These are phyloP conservation scores for Musa acuminata DNA, from an alignment of 176 grass and related monocot genomes.

Conservation along the genomic window DNA sequence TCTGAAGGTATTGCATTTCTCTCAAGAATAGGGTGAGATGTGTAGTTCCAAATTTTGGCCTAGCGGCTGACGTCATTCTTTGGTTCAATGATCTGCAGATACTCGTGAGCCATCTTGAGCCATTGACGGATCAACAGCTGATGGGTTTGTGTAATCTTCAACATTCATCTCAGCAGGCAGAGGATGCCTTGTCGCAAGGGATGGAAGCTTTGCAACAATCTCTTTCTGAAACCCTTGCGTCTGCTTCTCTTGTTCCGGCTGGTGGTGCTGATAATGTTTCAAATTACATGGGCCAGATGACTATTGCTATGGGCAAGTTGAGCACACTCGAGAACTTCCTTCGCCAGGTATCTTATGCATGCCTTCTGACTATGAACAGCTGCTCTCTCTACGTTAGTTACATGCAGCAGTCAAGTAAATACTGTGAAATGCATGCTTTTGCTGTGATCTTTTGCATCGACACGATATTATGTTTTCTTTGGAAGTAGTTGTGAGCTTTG, in stretches of 20 bases:
- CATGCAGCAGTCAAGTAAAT: no score
- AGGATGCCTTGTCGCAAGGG: conserved; percentile 91
- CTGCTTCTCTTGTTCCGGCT: conserved; percentile 15
- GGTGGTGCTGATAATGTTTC: conserved; percentile 32
- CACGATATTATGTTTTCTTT: no score
- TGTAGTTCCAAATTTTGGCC: background rate
- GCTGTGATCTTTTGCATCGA: no score
- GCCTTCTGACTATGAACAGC: no score
- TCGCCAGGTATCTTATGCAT: conserved; percentile 38
- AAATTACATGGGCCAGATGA: conserved; percentile 98
- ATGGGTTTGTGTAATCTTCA: conserved; percentile 79
- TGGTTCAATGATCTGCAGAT: conserved; percentile 26
- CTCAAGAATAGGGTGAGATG: no score
- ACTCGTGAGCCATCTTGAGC: conserved; percentile 48
- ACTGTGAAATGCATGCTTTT: no score
- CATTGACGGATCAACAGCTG: conserved; percentile 72
- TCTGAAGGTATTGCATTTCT: conserved; percentile 34
- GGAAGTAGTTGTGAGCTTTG: background rate
- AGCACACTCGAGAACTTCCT: conserved; percentile 80
- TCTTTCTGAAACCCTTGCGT: conserved; percentile 48
- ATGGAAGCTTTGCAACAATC: conserved; percentile 87
- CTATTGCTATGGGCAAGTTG: conserved; percentile 80
- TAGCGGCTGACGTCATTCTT: background rate
- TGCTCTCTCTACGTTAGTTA: no score
- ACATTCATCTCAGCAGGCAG: conserved; percentile 77